Evolutionary conservation across 1,139 yeast genomes (phyloP), one percentile per base, ranked within the genome.

Genomic region (Sugiyamaella japonica): DNA sequence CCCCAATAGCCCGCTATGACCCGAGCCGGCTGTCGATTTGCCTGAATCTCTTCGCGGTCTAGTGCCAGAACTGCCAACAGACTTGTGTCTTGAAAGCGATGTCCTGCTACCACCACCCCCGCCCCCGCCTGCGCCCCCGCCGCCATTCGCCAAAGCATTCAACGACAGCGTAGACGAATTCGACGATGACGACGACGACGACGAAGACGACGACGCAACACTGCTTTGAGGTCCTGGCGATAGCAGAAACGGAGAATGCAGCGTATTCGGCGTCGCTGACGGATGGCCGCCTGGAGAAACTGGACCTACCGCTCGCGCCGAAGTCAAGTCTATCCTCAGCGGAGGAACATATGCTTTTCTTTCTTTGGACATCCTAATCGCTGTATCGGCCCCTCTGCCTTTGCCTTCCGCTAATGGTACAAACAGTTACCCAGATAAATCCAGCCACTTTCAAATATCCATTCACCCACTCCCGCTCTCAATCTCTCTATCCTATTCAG

Each of bases 311-410:
- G 31, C 45, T 40, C 36, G 25, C 12, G 51, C 45, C 2, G 45
- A 39, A 7, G 51, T 16, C 15, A 48, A 28, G 12, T 48, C 51
- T 17, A 48, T 48, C 36, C 31, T 48, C 7, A 48, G 45, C n/a
- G 50, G 50, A 23, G 50, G 50, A 38, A 44, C 28, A 2, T 29
- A 34, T 8, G 20, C 12, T 13, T 37, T 45, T 16, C 42, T 45
- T 36, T 45, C 49, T 28, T 45, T 45, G 13, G 49, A 45, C 49
- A 45, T 45, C n/a, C n/a, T n/a, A n/a, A n/a, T n/a, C n/a, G n/a
- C n/a, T n/a, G n/a, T n/a, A n/a, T n/a, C n/a, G n/a, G n/a, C n/a
- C n/a, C n/a, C n/a, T n/a, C n/a, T n/a, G n/a, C n/a, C n/a, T n/a
- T n/a, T n/a, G n/a, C n/a, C n/a, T n/a, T n/a, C n/a, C n/a, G n/a